A percentile compares a stretch with the other conserved stretches of the same genome.
These are phyloP conservation scores for Fistulifera pelliculosa DNA, from an alignment of 108 stramenopile species.

Conservation along the genomic window DNA sequence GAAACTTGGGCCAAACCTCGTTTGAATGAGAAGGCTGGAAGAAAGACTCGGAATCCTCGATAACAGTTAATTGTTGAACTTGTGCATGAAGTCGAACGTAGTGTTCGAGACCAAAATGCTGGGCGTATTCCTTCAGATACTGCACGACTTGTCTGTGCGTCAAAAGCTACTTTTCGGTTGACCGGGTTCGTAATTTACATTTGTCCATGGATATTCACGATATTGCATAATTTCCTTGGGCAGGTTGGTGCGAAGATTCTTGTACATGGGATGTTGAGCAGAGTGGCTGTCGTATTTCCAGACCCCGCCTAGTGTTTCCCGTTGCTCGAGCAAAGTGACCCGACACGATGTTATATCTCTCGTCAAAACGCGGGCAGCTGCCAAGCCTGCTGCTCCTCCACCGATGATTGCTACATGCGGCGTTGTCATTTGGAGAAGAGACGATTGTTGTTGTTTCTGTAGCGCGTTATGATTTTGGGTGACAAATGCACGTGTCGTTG, in stretches of 20 bases:
- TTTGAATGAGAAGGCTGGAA: background rate
- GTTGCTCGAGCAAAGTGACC: constrained; percentile 44
- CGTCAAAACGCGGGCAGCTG: constrained; percentile 52
- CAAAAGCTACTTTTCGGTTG: constrained; percentile 38
- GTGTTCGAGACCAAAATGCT: constrained; percentile 34
- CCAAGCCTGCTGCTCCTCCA: constrained; percentile 73
- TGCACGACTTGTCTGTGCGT: constrained; percentile 53
- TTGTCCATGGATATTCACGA: constrained; percentile 67
- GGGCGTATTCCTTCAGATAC: constrained; percentile 52
- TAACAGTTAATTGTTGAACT: constrained; percentile 41
- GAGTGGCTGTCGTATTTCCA: constrained; percentile 38
- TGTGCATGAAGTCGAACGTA: constrained; percentile 37
- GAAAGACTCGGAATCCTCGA: background rate
- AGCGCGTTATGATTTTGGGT: too few species aligned
- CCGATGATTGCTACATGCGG: constrained; percentile 59
- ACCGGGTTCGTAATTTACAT: background rate
- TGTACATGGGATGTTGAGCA: constrained; percentile 63
- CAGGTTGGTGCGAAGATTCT: constrained; percentile 65
- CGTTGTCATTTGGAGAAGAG: too few species aligned
- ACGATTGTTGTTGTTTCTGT: too few species aligned
- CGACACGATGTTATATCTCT: constrained; percentile 15
- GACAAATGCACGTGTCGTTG: too few species aligned
- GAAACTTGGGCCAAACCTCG: background rate
- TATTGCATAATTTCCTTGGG: constrained; percentile 80
- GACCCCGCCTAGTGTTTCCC: constrained; percentile 48